These are phyloP conservation scores for Penicillium taxi DNA, from an alignment of 495 filamentous ascomycete genomes.

Conservation along the genomic window DNA sequence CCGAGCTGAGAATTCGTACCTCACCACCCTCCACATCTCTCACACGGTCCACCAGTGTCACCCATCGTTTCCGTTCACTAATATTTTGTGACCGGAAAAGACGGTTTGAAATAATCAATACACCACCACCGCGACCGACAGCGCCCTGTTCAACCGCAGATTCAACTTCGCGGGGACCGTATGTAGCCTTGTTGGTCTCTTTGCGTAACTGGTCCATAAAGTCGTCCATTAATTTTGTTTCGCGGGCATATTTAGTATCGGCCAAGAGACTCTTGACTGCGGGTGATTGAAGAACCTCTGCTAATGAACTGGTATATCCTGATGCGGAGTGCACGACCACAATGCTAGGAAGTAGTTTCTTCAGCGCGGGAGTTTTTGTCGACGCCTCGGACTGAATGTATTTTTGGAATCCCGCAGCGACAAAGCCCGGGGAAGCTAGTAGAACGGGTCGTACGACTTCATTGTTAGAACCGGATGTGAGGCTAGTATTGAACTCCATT, in stretches of 20 bases:
- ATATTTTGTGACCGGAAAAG: conserved; percentile 81
- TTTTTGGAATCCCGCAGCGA: conserved; percentile 69
- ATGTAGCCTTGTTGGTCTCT: conserved; percentile 87
- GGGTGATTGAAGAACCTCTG: conserved; percentile 73
- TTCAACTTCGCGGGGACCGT: conserved; percentile 79
- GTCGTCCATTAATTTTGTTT: conserved; percentile 78
- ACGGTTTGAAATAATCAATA: conserved; percentile 75
- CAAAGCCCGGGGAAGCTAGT: conserved; percentile 83
- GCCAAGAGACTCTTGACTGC: conserved; percentile 67
- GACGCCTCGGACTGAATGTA: conserved; percentile 66
- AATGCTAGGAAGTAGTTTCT: conserved; percentile 57
- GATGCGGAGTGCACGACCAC: conserved; percentile 78
- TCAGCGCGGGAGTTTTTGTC: conserved; percentile 46
- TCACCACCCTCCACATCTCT: conserved; percentile 77
- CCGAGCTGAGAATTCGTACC: conserved; percentile 75
- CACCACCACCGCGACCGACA: conserved; percentile 75
- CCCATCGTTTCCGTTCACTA: conserved; percentile 71
- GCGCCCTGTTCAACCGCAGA: conserved; percentile 82
- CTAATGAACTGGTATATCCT: conserved; percentile 75
- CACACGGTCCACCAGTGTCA: conserved; percentile 84
- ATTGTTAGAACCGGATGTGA: conserved; percentile 30
- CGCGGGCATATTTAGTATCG: conserved; percentile 78
- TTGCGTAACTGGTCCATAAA: conserved; percentile 72
- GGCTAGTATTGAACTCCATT: conserved; percentile 59
- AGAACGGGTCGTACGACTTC: conserved; percentile 58